Evolutionary conservation across 2,329 filamentous ascomycete genomes (phyloP), one percentile per base, ranked within the genome.

Genomic region (Xylariaceae sp.): DNA sequence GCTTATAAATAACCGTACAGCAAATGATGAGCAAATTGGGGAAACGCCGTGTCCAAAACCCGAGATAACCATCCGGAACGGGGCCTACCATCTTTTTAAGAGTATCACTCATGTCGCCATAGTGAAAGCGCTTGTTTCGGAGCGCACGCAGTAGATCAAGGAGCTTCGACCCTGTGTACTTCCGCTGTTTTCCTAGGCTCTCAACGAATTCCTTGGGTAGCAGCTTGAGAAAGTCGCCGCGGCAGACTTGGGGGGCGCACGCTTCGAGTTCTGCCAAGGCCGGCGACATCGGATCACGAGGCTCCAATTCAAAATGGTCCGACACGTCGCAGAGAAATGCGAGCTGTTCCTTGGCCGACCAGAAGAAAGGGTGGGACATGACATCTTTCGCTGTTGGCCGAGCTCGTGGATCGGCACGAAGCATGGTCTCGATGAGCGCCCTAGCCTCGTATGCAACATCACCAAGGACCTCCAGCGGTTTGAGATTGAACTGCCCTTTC

Each of bases 61-160:
- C 79, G 37, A 96, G 75, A 67, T 96, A 97, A 0, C 90, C 91
- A 11, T 91, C 86, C 0, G 91, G 88, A 54, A 93, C 69, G 7
- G 85, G 75, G 0, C 91, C 92, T 0, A 96, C 89, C 24, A 72
- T 70, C 56, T 76, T 77, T 65, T 82, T 93, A 58, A 96, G 81
- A 42, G 84, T 76, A 11, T 92, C 89, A 6, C 89, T 82, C 90
- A 99, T 93, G 70, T 99, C 94, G 67, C 96, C 92, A 70, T 97
- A 99, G 69, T 99, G 94, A 60, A 97, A 96, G 65, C 89, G 90
- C 82, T 99, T 99, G 74, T 99, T 99, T 20, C 94, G 81, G 50
- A 99, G 77, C 1, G 93, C 94, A 1, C 94, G 83, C 16, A 99
- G 76, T 18, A 99, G 79, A 72, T 99, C 94, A 49, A 99, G 75